Evolutionary conservation across 2,329 filamentous ascomycete genomes (phyloP).

Genomic region (Stagonosporopsis rhizophila): DNA sequence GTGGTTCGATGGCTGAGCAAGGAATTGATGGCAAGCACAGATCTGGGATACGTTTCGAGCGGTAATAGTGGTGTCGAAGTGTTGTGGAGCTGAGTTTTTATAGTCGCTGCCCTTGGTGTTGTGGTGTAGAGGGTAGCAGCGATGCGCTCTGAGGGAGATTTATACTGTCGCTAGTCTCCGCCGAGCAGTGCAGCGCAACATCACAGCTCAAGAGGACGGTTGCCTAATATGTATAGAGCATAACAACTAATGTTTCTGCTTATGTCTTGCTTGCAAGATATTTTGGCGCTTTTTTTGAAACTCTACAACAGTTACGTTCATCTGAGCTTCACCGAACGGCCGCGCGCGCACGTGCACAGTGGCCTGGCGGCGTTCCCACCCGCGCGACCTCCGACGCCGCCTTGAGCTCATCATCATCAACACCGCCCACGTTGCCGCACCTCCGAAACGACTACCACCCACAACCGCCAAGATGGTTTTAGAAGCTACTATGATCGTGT

Average conservation of each 20-base stretch:
- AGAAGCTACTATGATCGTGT: conserved; percentile 98
- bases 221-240: background rate
- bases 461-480: conserved; percentile 79
- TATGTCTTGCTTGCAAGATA: background rate
- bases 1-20: background rate
- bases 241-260: background rate
- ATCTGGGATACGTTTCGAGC: no score
- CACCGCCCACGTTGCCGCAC: conserved; percentile 20
- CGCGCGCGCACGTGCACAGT: conserved; percentile 11
- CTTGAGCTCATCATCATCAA: conserved; percentile 31
- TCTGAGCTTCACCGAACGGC: conserved; percentile 6
- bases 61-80: background rate
- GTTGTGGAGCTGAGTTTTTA: conserved; percentile 16
- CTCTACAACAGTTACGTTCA: background rate
- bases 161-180: conserved; percentile 3
- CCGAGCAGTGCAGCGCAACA: background rate
- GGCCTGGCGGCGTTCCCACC: conserved; percentile 19
- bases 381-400: conserved; percentile 29
- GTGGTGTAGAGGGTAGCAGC: conserved; percentile 26
- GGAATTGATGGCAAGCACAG: background rate
- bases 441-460: conserved; percentile 13
- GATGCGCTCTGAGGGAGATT: conserved; percentile 5
- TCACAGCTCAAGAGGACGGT: background rate
- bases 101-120: conserved; percentile 25
- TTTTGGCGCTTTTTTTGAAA: background rate